Conservation (phyloP, 345 rosid genomes). For the Boechera retrofracta region DNA sequence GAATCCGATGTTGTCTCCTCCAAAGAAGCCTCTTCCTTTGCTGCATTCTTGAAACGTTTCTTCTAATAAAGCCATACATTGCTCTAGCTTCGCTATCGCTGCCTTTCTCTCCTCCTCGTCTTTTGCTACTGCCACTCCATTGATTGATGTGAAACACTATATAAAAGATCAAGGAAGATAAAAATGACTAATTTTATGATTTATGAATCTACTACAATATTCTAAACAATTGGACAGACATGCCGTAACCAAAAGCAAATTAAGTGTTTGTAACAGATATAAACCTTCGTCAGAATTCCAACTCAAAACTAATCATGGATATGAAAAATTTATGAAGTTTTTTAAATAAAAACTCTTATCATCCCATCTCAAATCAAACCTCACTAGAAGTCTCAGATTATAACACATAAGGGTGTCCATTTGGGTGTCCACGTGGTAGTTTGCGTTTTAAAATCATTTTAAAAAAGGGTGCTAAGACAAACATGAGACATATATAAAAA, state of each 20-base stretch:
- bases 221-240: background rate
- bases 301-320: background rate
- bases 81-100: constrained; percentile 43
- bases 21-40: constrained; percentile 79
- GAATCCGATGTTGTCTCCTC: constrained; percentile 72
- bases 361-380: too few relatives aligned
- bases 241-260: background rate
- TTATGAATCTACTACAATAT: background rate
- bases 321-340: background rate
- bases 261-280: too few relatives aligned
- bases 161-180: background rate
- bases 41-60: constrained; percentile 60
- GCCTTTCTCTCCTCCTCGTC: constrained; percentile 54
- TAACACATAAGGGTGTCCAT: too few relatives aligned
- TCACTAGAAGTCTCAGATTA: too few relatives aligned
- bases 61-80: constrained; percentile 60
- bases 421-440: too few relatives aligned
- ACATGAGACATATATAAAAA: background rate
- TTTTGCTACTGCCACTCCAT: constrained; percentile 38
- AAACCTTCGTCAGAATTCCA: background rate
- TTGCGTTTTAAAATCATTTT: too few relatives aligned
- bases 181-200: background rate
- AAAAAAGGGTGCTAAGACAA: background rate
- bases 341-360: too few relatives aligned
- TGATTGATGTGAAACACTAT: constrained; percentile 66